Conservation (phyloP, 2,329 filamentous ascomycete species). For the Talaromyces verruculosus region DNA sequence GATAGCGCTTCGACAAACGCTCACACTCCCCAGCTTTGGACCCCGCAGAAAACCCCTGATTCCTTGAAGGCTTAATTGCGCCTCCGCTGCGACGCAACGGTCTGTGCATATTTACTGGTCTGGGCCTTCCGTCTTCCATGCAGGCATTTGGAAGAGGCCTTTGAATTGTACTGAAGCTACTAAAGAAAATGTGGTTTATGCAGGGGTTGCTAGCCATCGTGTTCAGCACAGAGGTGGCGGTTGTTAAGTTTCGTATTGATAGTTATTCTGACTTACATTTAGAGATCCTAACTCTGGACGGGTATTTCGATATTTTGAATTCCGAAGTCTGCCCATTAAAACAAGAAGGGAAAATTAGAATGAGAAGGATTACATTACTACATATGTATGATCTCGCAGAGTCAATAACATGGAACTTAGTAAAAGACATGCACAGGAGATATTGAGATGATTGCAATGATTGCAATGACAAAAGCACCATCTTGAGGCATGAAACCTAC, state of each 20-base stretch:
- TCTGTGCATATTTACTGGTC: not conserved
- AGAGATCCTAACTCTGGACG: not conserved
- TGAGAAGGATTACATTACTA: not conserved
- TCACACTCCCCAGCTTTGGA: not conserved
- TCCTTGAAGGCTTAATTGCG: not conserved
- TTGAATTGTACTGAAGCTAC: not conserved
- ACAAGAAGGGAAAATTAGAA: not conserved
- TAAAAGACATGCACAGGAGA: not conserved
- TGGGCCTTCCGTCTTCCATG: not conserved
- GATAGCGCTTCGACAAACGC: too few relatives aligned
- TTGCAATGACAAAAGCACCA: not conserved
- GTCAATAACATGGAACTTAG: not conserved
- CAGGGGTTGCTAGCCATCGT: not conserved
- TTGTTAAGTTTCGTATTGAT: not conserved
- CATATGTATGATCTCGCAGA: not conserved
- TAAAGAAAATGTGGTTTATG: not conserved
- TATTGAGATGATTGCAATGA: not conserved
- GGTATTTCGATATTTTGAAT: not conserved
- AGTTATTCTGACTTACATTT: not conserved
- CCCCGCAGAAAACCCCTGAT: not conserved
- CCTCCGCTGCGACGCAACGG: not conserved
- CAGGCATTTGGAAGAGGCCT: not conserved
- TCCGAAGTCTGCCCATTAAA: not conserved
- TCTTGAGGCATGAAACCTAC: not conserved
- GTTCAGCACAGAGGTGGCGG: not conserved